These are phyloP conservation scores for Aspergillus ruber DNA, from an alignment of 2,329 filamentous ascomycete genomes.

Conservation along the genomic window DNA sequence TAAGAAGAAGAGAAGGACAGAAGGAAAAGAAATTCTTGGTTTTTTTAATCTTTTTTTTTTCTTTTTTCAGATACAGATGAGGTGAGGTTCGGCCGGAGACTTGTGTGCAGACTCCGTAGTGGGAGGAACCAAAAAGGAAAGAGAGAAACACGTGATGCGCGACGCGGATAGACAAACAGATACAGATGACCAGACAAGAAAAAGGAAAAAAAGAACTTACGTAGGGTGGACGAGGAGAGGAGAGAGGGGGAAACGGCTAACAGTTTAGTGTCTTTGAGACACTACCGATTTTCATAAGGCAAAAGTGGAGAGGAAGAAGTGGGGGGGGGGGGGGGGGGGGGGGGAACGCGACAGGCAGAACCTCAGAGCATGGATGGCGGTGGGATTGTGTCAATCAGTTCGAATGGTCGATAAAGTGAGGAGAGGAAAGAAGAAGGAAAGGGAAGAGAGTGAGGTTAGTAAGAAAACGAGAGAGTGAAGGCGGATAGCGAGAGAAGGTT, in stretches of 20 bases:
- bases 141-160: neutral
- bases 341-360: slow-evolving; percentile 9
- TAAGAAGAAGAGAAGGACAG: neutral
- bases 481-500: neutral
- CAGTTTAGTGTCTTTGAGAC: no score
- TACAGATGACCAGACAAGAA: neutral
- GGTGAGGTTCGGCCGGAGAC: no score
- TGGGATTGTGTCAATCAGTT: slow-evolving; percentile 12
- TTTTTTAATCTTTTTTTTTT: neutral
- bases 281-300: neutral
- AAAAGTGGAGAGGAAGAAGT: neutral
- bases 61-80: no score
- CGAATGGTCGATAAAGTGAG: neutral
- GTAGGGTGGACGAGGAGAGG: slow-evolving; percentile 13
- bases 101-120: neutral
- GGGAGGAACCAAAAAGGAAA: slow-evolving; percentile 3
- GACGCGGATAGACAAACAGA: neutral
- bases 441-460: slow-evolving; percentile 7
- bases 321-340: no score
- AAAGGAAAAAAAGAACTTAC: slow-evolving; percentile 2
- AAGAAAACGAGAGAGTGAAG: slow-evolving; percentile 1
- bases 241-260: no score
- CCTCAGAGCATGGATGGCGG: slow-evolving; percentile 17
- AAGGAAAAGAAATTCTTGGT: slow-evolving; percentile 3
- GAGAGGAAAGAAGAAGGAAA: slow-evolving; percentile 4